These are phyloP conservation scores for Protostelium mycophagum DNA, from an alignment of 78 protist genomes.

Conservation along the genomic window DNA sequence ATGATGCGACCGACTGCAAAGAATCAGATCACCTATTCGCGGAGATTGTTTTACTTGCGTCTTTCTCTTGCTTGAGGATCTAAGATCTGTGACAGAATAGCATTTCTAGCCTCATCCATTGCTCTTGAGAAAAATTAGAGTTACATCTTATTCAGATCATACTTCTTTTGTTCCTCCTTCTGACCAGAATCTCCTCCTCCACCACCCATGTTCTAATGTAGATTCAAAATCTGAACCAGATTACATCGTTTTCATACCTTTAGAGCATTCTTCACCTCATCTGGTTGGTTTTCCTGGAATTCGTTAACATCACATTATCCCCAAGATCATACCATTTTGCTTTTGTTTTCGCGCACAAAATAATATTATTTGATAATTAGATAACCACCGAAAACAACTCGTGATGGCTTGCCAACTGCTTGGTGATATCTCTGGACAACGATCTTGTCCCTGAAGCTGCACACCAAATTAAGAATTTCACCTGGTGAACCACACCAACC, in stretches of 20 bases:
- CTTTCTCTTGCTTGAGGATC: slow-evolving; percentile 58
- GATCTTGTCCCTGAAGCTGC: too few relatives aligned
- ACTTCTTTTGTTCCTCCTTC: background rate
- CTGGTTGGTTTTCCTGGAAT: background rate
- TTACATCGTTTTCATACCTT: background rate
- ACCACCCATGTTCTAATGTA: background rate
- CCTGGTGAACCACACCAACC: too few relatives aligned
- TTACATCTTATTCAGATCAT: background rate
- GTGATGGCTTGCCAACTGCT: too few relatives aligned
- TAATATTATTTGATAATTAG: too few relatives aligned
- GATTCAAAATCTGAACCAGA: background rate
- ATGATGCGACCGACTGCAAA: slow-evolving; percentile 37
- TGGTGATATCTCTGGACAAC: too few relatives aligned
- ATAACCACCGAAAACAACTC: too few relatives aligned
- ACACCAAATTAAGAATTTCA: too few relatives aligned
- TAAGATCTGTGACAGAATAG: slow-evolving; percentile 23
- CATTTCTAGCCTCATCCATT: slow-evolving; percentile 31
- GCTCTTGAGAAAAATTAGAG: slow-evolving; percentile 13
- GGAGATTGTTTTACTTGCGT: slow-evolving; percentile 10
- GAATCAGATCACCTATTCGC: background rate
- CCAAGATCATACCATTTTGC: background rate
- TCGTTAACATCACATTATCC: too few relatives aligned
- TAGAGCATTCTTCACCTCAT: background rate
- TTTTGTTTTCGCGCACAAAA: background rate
- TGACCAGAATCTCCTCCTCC: background rate